These are phyloP conservation scores for Neofusicoccum parvum DNA, from an alignment of 2,329 filamentous ascomycete species.

Conservation along the genomic window DNA sequence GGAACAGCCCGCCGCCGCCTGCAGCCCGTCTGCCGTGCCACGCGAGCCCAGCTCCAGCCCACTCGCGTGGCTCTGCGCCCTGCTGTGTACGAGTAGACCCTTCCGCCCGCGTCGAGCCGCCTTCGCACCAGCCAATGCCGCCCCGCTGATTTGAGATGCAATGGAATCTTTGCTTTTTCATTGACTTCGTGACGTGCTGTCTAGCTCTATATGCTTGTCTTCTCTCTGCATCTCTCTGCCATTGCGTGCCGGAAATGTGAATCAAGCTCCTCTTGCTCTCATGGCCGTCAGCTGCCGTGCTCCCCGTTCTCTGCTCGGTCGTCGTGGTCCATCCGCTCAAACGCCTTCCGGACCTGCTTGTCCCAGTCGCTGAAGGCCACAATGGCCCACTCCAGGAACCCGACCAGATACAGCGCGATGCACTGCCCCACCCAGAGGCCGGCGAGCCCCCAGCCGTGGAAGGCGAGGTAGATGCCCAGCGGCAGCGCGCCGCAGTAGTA, in stretches of 20 bases:
- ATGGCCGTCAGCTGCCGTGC: neutral
- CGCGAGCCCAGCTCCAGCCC: too few relatives aligned
- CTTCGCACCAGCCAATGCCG: too few relatives aligned
- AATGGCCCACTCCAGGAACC: slow-evolving; percentile 75
- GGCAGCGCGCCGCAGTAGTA: slow-evolving; percentile 84
- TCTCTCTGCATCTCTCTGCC: neutral
- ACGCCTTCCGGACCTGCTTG: slow-evolving; percentile 69
- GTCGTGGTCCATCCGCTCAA: slow-evolving; percentile 66
- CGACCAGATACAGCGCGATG: slow-evolving; percentile 72
- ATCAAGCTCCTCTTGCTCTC: neutral
- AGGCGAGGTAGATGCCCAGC: slow-evolving; percentile 80
- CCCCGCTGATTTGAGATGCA: neutral
- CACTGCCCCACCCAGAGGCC: slow-evolving; percentile 86
- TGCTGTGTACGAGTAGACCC: too few relatives aligned
- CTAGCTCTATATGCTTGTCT: too few relatives aligned
- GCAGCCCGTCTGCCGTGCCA: too few relatives aligned
- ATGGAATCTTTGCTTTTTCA: too few relatives aligned
- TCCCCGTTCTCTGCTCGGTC: slow-evolving; percentile 45
- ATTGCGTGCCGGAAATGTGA: too few relatives aligned
- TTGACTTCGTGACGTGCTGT: too few relatives aligned
- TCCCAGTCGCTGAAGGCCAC: slow-evolving; percentile 79
- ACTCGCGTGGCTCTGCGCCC: too few relatives aligned
- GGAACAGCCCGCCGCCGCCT: too few relatives aligned
- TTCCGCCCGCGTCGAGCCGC: too few relatives aligned
- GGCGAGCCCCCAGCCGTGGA: slow-evolving; percentile 79